Percentiles rank a stretch among this genome's conserved stretches.
Evolutionary conservation across 495 filamentous ascomycete genomes (phyloP).

Genomic region (Neurospora sp.): DNA sequence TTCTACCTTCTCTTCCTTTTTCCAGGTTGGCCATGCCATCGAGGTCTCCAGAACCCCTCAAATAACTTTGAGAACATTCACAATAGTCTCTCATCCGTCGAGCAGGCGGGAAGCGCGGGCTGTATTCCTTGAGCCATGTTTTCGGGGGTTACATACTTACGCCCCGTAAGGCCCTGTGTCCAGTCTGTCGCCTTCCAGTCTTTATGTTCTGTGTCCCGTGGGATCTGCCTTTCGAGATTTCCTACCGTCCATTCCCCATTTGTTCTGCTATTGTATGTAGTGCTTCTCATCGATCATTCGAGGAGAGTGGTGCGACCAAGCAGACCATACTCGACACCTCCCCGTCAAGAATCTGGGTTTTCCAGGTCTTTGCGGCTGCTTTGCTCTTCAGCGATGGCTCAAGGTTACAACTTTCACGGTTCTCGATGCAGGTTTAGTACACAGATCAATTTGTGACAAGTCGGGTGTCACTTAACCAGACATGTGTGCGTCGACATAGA

Average conservation of each 20-base stretch:
- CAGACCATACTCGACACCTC: neutral
- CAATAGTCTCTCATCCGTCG: neutral
- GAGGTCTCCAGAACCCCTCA: neutral
- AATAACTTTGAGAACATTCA: neutral
- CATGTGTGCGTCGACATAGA: neutral
- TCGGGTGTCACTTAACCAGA: neutral
- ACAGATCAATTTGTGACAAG: neutral
- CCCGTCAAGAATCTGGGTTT: neutral
- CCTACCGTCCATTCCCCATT: neutral
- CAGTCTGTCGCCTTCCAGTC: neutral
- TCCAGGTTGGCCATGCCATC: neutral
- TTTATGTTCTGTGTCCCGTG: neutral
- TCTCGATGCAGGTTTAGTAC: neutral
- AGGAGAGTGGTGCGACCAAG: neutral
- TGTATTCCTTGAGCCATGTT: neutral
- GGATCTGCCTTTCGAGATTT: neutral
- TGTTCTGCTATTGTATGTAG: neutral
- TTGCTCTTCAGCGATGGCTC: neutral
- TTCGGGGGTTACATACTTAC: neutral
- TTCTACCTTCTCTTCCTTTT: neutral
- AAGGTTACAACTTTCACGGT: neutral
- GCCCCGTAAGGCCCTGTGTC: neutral
- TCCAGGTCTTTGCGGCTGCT: neutral
- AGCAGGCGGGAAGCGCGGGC: neutral
- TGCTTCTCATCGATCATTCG: neutral